These are phyloP conservation scores for Saccharomycopsis microspora DNA, from an alignment of 805 yeast genomes.

Conservation along the genomic window DNA sequence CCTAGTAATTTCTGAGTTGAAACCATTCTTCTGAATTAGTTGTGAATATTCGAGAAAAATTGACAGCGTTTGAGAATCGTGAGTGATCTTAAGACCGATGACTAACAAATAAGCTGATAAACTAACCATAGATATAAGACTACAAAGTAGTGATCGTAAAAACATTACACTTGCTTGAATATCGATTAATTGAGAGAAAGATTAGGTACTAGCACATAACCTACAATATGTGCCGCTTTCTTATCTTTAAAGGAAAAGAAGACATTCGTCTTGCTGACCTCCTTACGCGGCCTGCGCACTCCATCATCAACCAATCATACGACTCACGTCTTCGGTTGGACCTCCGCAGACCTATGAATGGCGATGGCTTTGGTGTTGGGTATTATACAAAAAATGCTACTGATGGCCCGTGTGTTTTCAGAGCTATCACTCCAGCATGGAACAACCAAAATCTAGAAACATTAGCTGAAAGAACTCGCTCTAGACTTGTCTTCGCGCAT, in stretches of 20 bases:
- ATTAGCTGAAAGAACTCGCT: slow-evolving; percentile 78
- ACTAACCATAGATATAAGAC: not conserved
- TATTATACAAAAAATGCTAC: slow-evolving; percentile 55
- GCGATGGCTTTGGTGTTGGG: slow-evolving; percentile 98
- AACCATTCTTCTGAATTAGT: too few species aligned
- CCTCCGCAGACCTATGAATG: slow-evolving; percentile 84
- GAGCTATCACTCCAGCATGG: slow-evolving; percentile 98
- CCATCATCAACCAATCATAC: slow-evolving; percentile 91
- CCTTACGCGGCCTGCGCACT: slow-evolving; percentile 90
- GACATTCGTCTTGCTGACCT: slow-evolving; percentile 78
- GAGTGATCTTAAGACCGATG: not conserved
- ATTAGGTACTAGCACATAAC: not conserved
- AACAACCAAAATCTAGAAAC: slow-evolving; percentile 84
- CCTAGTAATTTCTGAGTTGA: too few species aligned
- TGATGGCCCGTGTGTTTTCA: slow-evolving; percentile 81
- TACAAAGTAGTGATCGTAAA: not conserved
- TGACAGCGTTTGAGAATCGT: not conserved
- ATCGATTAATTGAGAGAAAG: too few species aligned
- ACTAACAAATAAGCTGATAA: not conserved
- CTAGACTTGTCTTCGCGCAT: slow-evolving; percentile 82
- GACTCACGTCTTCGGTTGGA: slow-evolving; percentile 84
- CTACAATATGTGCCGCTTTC: slow-evolving; percentile 74
- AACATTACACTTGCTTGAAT: too few species aligned
- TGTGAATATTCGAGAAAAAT: too few species aligned
- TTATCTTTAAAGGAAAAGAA: slow-evolving; percentile 82